A percentile compares a stretch with the other conserved stretches of the same genome.
These are phyloP conservation scores for Mediolabrus comicus DNA, from an alignment of 108 stramenopile genomes.

Conservation along the genomic window DNA sequence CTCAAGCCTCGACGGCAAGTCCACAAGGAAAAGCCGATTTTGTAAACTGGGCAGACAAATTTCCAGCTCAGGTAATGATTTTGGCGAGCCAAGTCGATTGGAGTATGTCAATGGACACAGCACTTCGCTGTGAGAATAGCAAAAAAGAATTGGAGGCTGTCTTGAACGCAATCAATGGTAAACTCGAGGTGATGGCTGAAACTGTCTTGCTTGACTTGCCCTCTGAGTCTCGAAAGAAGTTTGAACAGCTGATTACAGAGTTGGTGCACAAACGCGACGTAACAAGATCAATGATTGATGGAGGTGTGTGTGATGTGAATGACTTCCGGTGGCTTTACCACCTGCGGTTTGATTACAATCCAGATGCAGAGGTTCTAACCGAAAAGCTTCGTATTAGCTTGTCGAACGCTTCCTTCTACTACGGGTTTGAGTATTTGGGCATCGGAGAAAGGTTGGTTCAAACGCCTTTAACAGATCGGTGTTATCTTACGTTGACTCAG, in stretches of 20 bases:
- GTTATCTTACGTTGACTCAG: slow-evolving; percentile 96
- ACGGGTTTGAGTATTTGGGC: slow-evolving; percentile 98
- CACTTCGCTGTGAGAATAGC: slow-evolving; percentile 59
- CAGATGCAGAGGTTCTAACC: slow-evolving; percentile 62
- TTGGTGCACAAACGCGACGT: slow-evolving; percentile 97
- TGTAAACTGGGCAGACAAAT: slow-evolving; percentile 83
- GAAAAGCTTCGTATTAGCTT: slow-evolving; percentile 85
- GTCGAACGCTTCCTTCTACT: slow-evolving; percentile 93
- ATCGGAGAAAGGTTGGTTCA: slow-evolving; percentile 98
- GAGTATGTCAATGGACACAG: slow-evolving; percentile 87
- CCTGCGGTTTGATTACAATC: slow-evolving; percentile 87
- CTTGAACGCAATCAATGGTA: slow-evolving; percentile 57
- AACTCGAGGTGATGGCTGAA: slow-evolving; percentile 90
- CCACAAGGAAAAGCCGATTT: slow-evolving; percentile 57
- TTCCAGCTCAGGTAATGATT: slow-evolving; percentile 95
- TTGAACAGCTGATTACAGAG: slow-evolving; percentile 98
- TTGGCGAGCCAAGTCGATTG: slow-evolving; percentile 91
- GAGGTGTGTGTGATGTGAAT: slow-evolving; percentile 57
- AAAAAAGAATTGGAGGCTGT: slow-evolving; percentile 42
- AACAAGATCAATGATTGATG: slow-evolving; percentile 78
- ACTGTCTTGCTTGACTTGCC: slow-evolving; percentile 88
- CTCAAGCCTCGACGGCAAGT: slow-evolving; percentile 22
- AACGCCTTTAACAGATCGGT: slow-evolving; percentile 97
- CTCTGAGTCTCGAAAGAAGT: slow-evolving; percentile 89
- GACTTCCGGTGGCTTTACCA: slow-evolving; percentile 95